Base-by-base conservation (phyloP, 2,329 filamentous ascomycete genomes). In the Scytalidium sp. region DNA sequence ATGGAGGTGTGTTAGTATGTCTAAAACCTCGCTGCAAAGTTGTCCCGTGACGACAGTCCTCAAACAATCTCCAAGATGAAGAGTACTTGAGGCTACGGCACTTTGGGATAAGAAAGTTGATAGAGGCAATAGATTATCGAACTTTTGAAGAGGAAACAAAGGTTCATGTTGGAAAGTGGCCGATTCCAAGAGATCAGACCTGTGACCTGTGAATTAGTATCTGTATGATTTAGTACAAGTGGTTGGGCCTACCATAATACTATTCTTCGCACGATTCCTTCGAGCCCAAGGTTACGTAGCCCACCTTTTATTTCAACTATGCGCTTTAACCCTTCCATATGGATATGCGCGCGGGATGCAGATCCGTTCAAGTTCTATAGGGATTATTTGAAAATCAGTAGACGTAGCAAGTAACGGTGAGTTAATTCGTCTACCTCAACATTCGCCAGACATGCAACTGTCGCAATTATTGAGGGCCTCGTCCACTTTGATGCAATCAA, bases 261-360 rank as follows among this genome's bases (percentile, higher is more conserved):
- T 29, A 46, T 46, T 39, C 44, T 46, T 11, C 25, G 19, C n/a
- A 46, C 15, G n/a, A 46, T 39, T 10, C 44, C 44, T 20, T 32
- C 19, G 9, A 39, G 29, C 10, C 25, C 44, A 19, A 46, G 27
- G 20, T 39, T 36, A 10, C 21, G 20, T n/a, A 46, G 23, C 4
- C 25, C 44, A 13, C 44, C 44, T 39, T 32, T 46, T 19, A 46
- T 3, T n/a, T 40, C 23, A 20, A 46, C 27, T 21, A 39, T 46
- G 5, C 29, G 25, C 15, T 39, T 19, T n/a, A 46, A 20, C n/a
- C 44, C 44, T 20, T 46, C 20, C 25, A 46, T 32, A 40, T 39
- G 27, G 19, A 46, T 36, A 3, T 10, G 11, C 4, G 23, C 27
- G 21, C 19, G 36, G 4, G 25, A 17, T 4, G 23, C 4, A 13